These are phyloP conservation scores for Fusarium napiforme DNA, from an alignment of 2,329 filamentous ascomycete species.

Conservation along the genomic window DNA sequence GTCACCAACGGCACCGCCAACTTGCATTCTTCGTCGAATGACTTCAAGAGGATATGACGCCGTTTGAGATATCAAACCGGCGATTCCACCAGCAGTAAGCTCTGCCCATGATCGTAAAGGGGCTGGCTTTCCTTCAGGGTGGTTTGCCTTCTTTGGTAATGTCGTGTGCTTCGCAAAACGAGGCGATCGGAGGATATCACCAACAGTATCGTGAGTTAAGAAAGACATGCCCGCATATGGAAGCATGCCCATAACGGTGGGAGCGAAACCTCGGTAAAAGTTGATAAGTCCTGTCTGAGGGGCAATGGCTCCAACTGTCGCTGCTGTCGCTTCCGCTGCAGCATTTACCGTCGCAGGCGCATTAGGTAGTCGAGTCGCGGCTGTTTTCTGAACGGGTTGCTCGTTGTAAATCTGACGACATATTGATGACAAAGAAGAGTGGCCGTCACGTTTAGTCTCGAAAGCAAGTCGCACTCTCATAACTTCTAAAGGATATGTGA, in stretches of 20 bases:
- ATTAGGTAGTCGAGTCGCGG: slow-evolving; percentile 45
- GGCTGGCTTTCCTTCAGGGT: slow-evolving; percentile 69
- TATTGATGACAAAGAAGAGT: slow-evolving; percentile 78
- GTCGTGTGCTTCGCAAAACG: slow-evolving; percentile 78
- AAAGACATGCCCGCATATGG: slow-evolving; percentile 97
- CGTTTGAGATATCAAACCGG: slow-evolving; percentile 90
- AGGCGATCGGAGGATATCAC: slow-evolving; percentile 82
- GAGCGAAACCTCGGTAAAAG: slow-evolving; percentile 94
- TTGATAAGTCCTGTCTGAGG: slow-evolving; percentile 80
- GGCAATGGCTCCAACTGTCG: slow-evolving; percentile 56
- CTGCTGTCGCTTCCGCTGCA: slow-evolving; percentile 55
- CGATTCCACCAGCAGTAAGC: slow-evolving; percentile 83
- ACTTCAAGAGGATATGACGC: slow-evolving; percentile 95
- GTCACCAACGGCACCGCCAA: slow-evolving; percentile 92
- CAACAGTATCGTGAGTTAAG: slow-evolving; percentile 90
- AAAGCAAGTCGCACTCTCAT: slow-evolving; percentile 93
- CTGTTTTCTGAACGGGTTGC: slow-evolving; percentile 57
- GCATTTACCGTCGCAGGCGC: slow-evolving; percentile 47
- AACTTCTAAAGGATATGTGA: slow-evolving; percentile 94
- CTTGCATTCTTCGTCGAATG: slow-evolving; percentile 92
- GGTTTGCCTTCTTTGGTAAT: slow-evolving; percentile 68
- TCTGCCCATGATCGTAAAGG: slow-evolving; percentile 88
- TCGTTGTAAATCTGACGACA: slow-evolving; percentile 90
- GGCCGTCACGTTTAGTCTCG: slow-evolving; percentile 82
- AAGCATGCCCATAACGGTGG: slow-evolving; percentile 92